A percentile compares a stretch with the other conserved stretches of the same genome.
Conservation (phyloP, 1,284 basidiomycete species). For the Somion occarium region DNA sequence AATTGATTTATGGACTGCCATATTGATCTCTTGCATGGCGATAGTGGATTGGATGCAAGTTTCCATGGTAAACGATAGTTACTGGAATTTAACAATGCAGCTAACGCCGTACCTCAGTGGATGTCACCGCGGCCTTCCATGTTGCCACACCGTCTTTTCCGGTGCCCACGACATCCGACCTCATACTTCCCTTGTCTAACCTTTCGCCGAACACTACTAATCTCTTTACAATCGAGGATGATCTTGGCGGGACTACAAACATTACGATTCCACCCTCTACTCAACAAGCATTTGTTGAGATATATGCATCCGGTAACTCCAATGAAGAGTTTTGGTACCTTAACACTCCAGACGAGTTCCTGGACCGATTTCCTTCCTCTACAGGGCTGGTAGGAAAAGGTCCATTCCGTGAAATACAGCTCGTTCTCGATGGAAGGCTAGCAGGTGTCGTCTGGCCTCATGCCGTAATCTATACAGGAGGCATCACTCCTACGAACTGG, state of each 20-base stretch:
- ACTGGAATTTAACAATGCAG: background rate
- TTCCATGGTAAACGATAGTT: constrained; percentile 11
- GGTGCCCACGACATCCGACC: constrained; percentile 47
- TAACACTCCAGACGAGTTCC: constrained; percentile 56
- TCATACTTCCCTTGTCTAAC: constrained; percentile 54
- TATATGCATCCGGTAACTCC: constrained; percentile 65
- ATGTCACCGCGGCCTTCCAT: constrained; percentile 52
- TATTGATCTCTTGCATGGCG: background rate
- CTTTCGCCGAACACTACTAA: constrained; percentile 28
- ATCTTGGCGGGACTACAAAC: constrained; percentile 25
- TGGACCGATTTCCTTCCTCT: constrained; percentile 45
- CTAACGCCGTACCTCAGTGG: constrained; percentile 8
- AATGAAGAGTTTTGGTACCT: constrained; percentile 76
- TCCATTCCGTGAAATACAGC: constrained; percentile 71
- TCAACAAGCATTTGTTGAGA: constrained; percentile 58
- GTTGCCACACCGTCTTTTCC: constrained; percentile 45
- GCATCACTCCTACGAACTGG: constrained; percentile 48
- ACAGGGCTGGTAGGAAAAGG: constrained; percentile 48
- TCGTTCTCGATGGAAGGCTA: constrained; percentile 64
- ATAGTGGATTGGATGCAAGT: constrained; percentile 11
- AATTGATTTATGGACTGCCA: background rate
- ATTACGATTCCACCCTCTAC: constrained; percentile 62
- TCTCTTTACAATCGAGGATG: constrained; percentile 32
- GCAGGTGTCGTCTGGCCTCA: constrained; percentile 76
- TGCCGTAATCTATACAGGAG: constrained; percentile 73